Evolutionary conservation across 2,329 filamentous ascomycete genomes (phyloP), one percentile per base, ranked within the genome.

Genomic region (Paracorniculantispora psalliotae): DNA sequence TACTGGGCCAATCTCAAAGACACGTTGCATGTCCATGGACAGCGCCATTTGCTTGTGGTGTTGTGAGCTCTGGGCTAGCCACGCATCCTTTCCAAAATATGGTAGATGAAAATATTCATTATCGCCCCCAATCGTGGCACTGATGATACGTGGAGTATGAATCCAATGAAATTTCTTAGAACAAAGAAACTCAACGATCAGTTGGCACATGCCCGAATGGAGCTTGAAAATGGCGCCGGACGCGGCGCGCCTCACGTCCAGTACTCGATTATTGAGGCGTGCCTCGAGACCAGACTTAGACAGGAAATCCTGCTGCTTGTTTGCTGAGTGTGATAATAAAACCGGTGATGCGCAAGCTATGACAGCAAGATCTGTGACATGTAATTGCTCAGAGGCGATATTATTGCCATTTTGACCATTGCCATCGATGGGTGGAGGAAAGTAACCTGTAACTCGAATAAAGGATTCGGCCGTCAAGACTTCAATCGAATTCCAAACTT

Each of bases 31-130:
- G 13, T 53, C 50, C 50, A 53, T 53, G 1, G 50, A 13, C 26
- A 53, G 50, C 30, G 50, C 50, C 50, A 53, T 53, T 41, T 53
- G 50, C 35, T 53, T 53, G 50, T 53, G 50, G 37, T 53, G 50
- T n/a, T 53, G 50, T 3, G 50, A 43, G 37, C 50, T 53, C 50
- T 53, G 50, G 17, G 50, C 35, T 10, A 53, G 37, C 50, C 50
- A 53, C 17, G 50, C 50, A 21, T 53, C 50, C 37, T 53, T 53
- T 9, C 50, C 50, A 30, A 53, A 53, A 43, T 53, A 53, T 23
- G 9, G 35, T 19, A 53, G 37, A 28, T 28, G n/a, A 6, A 53
- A 53, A 12, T 53, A 53, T 25, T 53, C 50, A 1, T 53, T 53
- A 15, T 53, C 50, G 23, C 50, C 50, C 13, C 35, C 15, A 7